A percentile compares a stretch with the other conserved stretches of the same genome.
phyloP scores from a whole-genome alignment of 225 moss, liverwort and hornwort genomes.

The Asterella californica region DNA sequence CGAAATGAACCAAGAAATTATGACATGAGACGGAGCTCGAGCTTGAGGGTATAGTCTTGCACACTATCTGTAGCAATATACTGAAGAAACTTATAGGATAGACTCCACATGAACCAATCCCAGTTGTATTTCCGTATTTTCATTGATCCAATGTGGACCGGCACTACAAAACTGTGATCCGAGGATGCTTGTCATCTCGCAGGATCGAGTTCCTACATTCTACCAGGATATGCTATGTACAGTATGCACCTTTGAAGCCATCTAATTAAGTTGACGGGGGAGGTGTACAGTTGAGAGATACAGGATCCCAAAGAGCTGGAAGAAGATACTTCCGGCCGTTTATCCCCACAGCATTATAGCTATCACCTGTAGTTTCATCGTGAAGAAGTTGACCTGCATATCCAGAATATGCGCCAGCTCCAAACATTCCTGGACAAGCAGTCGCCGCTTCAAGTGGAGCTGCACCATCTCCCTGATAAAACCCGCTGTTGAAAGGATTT shows the following conservation, averaged over 20 bases:
- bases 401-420: slow-evolving; percentile 32
- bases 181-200: slow-evolving; percentile 16
- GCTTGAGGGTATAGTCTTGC: no score
- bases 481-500: slow-evolving; percentile 34
- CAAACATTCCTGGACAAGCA: slow-evolving; percentile 38
- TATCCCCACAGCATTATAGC: slow-evolving; percentile 36
- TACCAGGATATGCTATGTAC: background rate
- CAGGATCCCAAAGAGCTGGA: slow-evolving; percentile 38
- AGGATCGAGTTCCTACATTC: slow-evolving; percentile 7
- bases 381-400: slow-evolving; percentile 31
- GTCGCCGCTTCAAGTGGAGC: slow-evolving; percentile 37
- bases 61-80: no score
- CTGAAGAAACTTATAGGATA: no score
- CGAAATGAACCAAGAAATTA: no score
- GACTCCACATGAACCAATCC: background rate
- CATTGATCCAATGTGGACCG: slow-evolving; percentile 24
- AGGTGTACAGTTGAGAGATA: slow-evolving; percentile 16
- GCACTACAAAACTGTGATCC: slow-evolving; percentile 21
- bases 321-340: slow-evolving; percentile 29
- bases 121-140: background rate
- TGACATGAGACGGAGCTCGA: no score
- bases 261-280: background rate
- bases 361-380: slow-evolving; percentile 23
- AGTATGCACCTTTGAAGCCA: background rate
- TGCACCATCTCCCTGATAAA: slow-evolving; percentile 30